These are phyloP conservation scores for Phytophthora europaea DNA, from an alignment of 352 stramenopile species.

Conservation along the genomic window DNA sequence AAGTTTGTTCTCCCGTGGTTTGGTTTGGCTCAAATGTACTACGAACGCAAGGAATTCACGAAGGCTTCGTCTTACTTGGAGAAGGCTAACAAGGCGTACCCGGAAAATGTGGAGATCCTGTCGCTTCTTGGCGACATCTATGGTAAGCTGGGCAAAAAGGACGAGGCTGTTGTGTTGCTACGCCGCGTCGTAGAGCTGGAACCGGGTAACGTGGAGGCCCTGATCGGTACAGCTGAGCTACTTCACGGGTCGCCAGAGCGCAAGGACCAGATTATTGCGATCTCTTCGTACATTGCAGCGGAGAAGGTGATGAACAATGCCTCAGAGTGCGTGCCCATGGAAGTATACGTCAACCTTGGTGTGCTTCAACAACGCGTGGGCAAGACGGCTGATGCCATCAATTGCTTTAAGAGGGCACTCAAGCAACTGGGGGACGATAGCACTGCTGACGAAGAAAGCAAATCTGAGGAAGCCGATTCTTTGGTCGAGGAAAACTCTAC, in stretches of 20 bases:
- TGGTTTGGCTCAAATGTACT: constrained; percentile 92
- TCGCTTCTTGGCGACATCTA: constrained; percentile 86
- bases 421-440: constrained; percentile 59
- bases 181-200: constrained; percentile 88
- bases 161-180: constrained; percentile 83
- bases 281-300: constrained; percentile 91
- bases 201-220: constrained; percentile 85
- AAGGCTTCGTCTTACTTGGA: constrained; percentile 89
- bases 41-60: constrained; percentile 85
- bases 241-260: constrained; percentile 80
- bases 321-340: constrained; percentile 82
- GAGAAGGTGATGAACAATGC: constrained; percentile 91
- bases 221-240: constrained; percentile 86
- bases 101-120: constrained; percentile 89
- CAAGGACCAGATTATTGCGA: constrained; percentile 91
- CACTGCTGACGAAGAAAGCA: constrained; percentile 46
- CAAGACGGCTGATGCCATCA: constrained; percentile 92
- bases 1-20: constrained; percentile 91
- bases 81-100: constrained; percentile 91
- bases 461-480: constrained; percentile 49
- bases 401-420: constrained; percentile 91
- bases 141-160: constrained; percentile 82
- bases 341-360: constrained; percentile 87
- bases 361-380: constrained; percentile 86
- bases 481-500: constrained; percentile 44